Base-by-base conservation (phyloP, 805 yeast species). In the Candida ulmi region DNA sequence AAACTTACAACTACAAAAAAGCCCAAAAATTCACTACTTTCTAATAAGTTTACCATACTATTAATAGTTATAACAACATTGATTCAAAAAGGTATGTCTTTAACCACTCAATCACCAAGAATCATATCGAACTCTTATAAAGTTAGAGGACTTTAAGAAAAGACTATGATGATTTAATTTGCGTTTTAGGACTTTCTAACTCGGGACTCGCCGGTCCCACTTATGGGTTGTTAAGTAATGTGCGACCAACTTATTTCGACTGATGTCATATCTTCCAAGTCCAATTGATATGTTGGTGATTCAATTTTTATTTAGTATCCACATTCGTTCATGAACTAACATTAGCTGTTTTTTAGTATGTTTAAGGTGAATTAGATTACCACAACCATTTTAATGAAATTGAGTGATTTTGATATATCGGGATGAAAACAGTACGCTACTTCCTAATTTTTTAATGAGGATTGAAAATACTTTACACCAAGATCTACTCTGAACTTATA, bases 131-230 rank as follows among this genome's bases (percentile, higher is more conserved):
- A n/a, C n/a, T n/a, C n/a, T n/a, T n/a, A n/a, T n/a, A n/a, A n/a
- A n/a, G n/a, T n/a, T n/a, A n/a, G n/a, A n/a, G n/a, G n/a, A n/a
- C n/a, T n/a, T 15, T 9, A 6, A 11, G 31, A 6, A 28, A 28
- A 28, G 17, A 28, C 31, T 25, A 59, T 68, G 77, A 71, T 71
- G 77, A 67, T 62, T 63, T 72, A 72, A 72, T 72, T 72, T 72
- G 77, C 77, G 77, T 64, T 72, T 65, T 66, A 72, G 66, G 24
- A 55, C 46, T 15, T 42, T 40, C 44, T 46, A 47, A 46, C 64
- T 63, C 61, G 73, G 61, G 58, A 65, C 74, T 58, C 74, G 72
- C 75, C 68, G 66, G 70, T 67, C 60, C 62, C 66, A 57, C 28
- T 43, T 55, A 55, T 47, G 58, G 69, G 65, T 47, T 48, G 47